Evolutionary conservation across 768 basidiomycete genomes (phyloP), one percentile per base, ranked within the genome.

Genomic region (Neoboletus brunneissimus): DNA sequence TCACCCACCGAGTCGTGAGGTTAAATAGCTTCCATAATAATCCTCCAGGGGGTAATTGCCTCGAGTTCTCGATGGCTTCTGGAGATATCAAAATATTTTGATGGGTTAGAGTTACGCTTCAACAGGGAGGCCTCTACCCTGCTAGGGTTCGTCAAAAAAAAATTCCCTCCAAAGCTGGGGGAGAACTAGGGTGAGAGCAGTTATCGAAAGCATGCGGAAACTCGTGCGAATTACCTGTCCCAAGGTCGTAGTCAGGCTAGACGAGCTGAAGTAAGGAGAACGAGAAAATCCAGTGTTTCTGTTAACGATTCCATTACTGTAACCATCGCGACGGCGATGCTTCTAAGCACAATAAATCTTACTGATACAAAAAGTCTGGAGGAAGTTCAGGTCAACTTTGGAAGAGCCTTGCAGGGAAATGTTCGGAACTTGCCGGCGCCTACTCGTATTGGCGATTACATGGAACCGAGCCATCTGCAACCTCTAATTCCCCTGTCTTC

Each of bases 11-110:
- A 50, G 32, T 46, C 34, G 25, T 12, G 51, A 43, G 46, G 48
- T 32, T 54, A 42, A 55, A 48, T 51, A 23, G 49, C 66, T 70
- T 68, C 68, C 67, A 67, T 68, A 67, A 61, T 69, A 63, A 61
- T 50, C 27, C 25, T 53, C 48, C 49, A 57, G 49, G 62, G 64
- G 38, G 49, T 34, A 54, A 41, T 51, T 54, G 60, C 65, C 55
- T 64, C 45, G 56, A 53, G 56, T 56, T 64, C 53, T 51, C 31
- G 53, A 35, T 41, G 56, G 49, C 45, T 57, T 53, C 27, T n/a
- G 23, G 50, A 54, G 47, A 54, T 52, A 60, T 59, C 34, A 20
- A 64, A 58, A 51, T 22, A 47, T 48, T 51, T 53, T 48, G 48
- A 54, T 54, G 55, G 29, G 31, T 45, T 54, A 3, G 35, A 22